Evolutionary conservation across 179 eudicot genomes (phyloP).

Genomic region (Kewa caespitosa): DNA sequence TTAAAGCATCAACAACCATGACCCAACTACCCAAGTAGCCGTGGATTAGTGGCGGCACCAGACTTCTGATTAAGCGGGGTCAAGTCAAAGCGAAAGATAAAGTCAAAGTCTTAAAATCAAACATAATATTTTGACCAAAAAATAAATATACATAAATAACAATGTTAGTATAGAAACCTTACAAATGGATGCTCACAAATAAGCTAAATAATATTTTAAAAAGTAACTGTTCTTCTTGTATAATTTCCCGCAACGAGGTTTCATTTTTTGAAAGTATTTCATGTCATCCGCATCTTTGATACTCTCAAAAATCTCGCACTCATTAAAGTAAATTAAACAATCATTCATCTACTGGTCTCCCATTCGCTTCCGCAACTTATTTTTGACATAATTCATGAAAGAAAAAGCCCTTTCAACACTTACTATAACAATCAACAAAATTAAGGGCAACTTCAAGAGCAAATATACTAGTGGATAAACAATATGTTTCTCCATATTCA

Average conservation of each 20-base stretch:
- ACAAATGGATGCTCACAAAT: too few species aligned
- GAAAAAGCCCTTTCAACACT: conserved; percentile 11
- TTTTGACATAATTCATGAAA: conserved; percentile 8
- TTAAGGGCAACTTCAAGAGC: conserved; percentile 16
- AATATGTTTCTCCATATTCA: background rate
- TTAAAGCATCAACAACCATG: too few species aligned
- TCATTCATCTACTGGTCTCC: conserved; percentile 1
- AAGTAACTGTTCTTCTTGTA: too few species aligned
- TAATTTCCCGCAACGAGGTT: background rate
- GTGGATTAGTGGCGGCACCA: too few species aligned
- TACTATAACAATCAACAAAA: conserved; percentile 10
- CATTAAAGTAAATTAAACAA: conserved; percentile 1
- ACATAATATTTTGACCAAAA: too few species aligned
- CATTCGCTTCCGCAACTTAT: background rate
- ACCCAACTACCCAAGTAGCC: too few species aligned
- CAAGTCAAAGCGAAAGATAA: too few species aligned
- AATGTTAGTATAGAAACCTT: too few species aligned
- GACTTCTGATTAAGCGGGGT: too few species aligned
- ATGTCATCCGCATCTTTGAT: background rate
- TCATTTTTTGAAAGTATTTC: background rate
- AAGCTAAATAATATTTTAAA: too few species aligned
- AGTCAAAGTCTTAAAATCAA: too few species aligned
- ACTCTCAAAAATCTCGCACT: background rate
- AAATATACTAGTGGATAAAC: conserved; percentile 9
- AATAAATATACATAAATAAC: too few species aligned